A percentile compares a stretch with the other conserved stretches of the same genome.
phyloP scores from a whole-genome alignment of 495 filamentous ascomycete genomes.

The Paragyromitra xinjiangensis region DNA sequence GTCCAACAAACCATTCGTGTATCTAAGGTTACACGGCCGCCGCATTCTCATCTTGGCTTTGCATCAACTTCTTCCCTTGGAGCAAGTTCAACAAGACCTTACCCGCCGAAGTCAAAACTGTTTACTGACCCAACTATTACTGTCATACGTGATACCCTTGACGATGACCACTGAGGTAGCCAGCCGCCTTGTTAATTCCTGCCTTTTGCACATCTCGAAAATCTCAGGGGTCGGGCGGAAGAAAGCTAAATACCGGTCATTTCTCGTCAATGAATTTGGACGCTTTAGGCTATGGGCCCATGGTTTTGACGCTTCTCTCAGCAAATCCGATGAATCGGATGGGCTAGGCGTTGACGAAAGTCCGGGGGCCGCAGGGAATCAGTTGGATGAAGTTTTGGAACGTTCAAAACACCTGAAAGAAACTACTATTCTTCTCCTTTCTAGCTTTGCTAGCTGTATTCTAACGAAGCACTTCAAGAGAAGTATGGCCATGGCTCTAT shows the following conservation, averaged over 20 bases:
- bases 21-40: not conserved
- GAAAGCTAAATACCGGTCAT: conserved; percentile 5
- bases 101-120: too few relatives aligned
- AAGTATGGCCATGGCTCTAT: not conserved
- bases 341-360: not conserved
- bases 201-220: conserved; percentile 14
- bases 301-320: not conserved
- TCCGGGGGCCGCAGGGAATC: not conserved
- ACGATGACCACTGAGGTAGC: not conserved
- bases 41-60: too few relatives aligned
- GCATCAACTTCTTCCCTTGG: too few relatives aligned
- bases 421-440: conserved; percentile 21
- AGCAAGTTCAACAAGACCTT: not conserved
- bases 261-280: conserved; percentile 7
- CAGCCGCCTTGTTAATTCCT: conserved; percentile 6
- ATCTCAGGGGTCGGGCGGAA: not conserved
- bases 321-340: not conserved
- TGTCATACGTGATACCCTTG: not conserved
- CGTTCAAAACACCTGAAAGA: conserved; percentile 31
- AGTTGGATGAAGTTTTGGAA: conserved; percentile 24
- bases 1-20: not conserved
- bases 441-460: conserved; percentile 17
- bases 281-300: conserved; percentile 20
- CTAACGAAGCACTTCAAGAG: not conserved
- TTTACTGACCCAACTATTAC: not conserved